phyloP scores from a whole-genome alignment of 169 alveolate genomes.

The Eimeria zaria region DNA sequence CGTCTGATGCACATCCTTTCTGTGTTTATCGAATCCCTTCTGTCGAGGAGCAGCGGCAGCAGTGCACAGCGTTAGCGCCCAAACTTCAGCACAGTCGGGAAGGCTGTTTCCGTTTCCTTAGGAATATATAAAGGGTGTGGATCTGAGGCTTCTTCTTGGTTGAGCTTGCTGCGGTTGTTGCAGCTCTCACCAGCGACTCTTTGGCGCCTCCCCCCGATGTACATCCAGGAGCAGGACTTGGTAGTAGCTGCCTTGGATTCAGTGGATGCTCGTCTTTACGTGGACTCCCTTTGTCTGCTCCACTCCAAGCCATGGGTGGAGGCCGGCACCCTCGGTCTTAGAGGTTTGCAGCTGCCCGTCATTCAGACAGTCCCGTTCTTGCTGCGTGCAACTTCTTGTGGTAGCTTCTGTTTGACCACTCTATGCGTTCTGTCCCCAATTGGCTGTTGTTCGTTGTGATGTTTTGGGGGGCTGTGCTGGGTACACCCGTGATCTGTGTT shows the following conservation, averaged over 20 bases:
- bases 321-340: conserved; percentile 99
- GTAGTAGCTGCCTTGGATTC: conserved; percentile 78
- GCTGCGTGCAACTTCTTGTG: neutral
- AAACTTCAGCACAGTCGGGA: neutral
- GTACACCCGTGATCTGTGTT: neutral
- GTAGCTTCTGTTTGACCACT: neutral
- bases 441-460: neutral
- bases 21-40: neutral
- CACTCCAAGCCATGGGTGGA: conserved; percentile 98
- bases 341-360: conserved; percentile 92
- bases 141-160: neutral
- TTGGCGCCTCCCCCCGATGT: conserved; percentile 36
- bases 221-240: conserved; percentile 63
- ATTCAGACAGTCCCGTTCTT: neutral
- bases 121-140: neutral
- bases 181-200: conserved; percentile 54
- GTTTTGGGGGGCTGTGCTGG: neutral
- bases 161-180: neutral
- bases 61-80: neutral
- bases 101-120: neutral
- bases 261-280: conserved; percentile 97
- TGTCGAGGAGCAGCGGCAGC: neutral
- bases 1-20: neutral
- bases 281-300: conserved; percentile 99
- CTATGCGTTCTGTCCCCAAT: neutral